A percentile compares a stretch with the other conserved stretches of the same genome.
These are phyloP conservation scores for Perkinsela sp. DNA, from an alignment of 208 protist species.

Conservation along the genomic window DNA sequence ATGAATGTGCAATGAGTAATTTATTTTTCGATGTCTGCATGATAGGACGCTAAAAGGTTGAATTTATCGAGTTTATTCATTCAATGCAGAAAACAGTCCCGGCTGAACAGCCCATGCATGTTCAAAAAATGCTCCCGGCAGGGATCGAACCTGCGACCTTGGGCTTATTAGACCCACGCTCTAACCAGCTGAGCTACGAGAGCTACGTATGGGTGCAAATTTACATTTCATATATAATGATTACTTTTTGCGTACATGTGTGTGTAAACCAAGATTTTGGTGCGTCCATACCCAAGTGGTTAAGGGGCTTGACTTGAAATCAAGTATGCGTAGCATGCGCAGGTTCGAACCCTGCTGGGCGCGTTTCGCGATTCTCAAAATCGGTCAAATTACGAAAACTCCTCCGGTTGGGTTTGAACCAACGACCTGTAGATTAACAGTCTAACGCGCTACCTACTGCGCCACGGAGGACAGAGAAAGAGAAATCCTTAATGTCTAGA, in stretches of 20 bases:
- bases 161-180: conserved; percentile 1
- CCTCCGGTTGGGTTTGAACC: conserved; percentile 1
- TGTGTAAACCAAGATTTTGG: no score
- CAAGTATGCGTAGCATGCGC: neutral
- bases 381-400: no score
- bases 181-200: conserved; percentile 1
- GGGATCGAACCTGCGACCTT: conserved; percentile 1
- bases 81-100: no score
- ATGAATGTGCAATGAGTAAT: no score
- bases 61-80: no score
- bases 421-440: conserved; percentile 1
- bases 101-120: no score
- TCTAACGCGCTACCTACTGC: conserved; percentile 1
- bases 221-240: no score
- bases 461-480: conserved; percentile 1
- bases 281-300: conserved; percentile 1
- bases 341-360: conserved; percentile 1
- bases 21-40: no score
- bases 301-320: conserved; percentile 1
- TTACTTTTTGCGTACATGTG: no score
- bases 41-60: no score
- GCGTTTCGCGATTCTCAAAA: neutral
- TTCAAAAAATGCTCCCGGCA: conserved; percentile 1
- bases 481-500: no score
- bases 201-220: neutral